Evolutionary conservation across 2,329 filamentous ascomycete species (phyloP).

Genomic region (Massarina eburnea): DNA sequence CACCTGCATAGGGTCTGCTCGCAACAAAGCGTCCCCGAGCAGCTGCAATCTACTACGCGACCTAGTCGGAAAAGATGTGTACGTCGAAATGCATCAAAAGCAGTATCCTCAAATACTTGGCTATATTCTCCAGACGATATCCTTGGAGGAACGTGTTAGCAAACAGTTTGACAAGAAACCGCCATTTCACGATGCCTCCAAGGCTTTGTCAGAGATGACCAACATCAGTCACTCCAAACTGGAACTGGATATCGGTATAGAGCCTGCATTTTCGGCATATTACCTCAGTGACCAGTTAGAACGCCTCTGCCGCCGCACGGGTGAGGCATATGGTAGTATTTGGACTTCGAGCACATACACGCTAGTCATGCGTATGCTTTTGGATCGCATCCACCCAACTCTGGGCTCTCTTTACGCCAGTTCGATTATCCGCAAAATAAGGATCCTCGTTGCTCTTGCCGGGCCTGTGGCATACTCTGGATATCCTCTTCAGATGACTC

Average conservation of each 20-base stretch:
- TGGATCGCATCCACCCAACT: conserved; percentile 79
- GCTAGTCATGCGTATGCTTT: conserved; percentile 72
- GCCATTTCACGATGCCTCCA: conserved; percentile 60
- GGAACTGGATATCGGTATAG: conserved; percentile 73
- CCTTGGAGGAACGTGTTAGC: conserved; percentile 33
- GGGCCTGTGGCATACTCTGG: conserved; percentile 71
- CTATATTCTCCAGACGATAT: conserved; percentile 71
- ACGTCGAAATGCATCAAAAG: conserved; percentile 63
- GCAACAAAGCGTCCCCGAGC: conserved; percentile 49
- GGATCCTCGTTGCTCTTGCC: conserved; percentile 77
- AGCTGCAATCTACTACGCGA: conserved; percentile 70
- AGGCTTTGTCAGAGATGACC: conserved; percentile 70
- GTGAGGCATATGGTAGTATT: conserved; percentile 61
- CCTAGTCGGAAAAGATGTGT: conserved; percentile 67
- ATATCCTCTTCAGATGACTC: conserved; percentile 87
- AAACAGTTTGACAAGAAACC: conserved; percentile 61
- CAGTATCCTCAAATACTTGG: conserved; percentile 78
- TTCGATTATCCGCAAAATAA: conserved; percentile 81
- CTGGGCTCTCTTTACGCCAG: conserved; percentile 86
- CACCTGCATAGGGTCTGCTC: conserved; percentile 50
- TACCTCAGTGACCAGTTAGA: conserved; percentile 75
- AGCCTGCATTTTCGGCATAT: conserved; percentile 81
- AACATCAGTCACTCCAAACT: conserved; percentile 65
- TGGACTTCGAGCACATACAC: conserved; percentile 78
- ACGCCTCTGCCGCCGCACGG: conserved; percentile 72